Base-by-base conservation (phyloP, 1,139 yeast genomes). In the Entelexis paramagnoliae region DNA sequence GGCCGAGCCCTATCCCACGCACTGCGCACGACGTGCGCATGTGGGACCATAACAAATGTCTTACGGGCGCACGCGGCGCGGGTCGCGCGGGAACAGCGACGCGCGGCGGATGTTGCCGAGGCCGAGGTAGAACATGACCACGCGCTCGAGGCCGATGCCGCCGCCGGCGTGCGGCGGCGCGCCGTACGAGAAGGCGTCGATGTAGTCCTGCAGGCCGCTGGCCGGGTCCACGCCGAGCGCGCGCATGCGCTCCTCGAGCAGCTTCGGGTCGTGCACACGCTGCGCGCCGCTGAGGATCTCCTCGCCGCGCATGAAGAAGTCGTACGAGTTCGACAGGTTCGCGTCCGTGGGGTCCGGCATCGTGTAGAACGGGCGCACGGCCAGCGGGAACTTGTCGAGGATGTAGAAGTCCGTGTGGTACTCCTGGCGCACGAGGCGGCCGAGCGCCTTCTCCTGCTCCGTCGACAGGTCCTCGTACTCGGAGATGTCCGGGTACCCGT, bases 161-260 rank as follows among this genome's bases (percentile, higher is more conserved):
- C 98, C 99, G 68, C 99, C 99, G 26, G 96, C 99, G 64, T 91
- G 99, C 48, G 99, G 98, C 59, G 96, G 82, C 76, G 96, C 91
- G 20, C 97, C 99, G 67, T 83, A 89, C 46, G 78, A 73, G 74
- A 93, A 91, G 20, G 96, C 94, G 59, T 89, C 89, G 57, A 87
- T 83, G 70, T 93, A 91, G 67, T 93, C 97, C 66, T 77, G 76
- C 64, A 89, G 74, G 59, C 97, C 97, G 58, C 77, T 77, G 52
- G 71, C 72, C 56, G 95, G 87, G 66, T 86, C 86, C 53, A 93
- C 81, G 46, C 79, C 97, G 64, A 84, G 95, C 46, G 75, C 83
- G 51, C 69, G 74, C 83, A 93, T 82, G 73, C 97, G 81, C 71
- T 84, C 78, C 62, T 73, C 76, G 66, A 91, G 78, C 64, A 91